Base-by-base conservation (phyloP, 257 asterid genomes). In the Ajuga chamaepitys region DNA sequence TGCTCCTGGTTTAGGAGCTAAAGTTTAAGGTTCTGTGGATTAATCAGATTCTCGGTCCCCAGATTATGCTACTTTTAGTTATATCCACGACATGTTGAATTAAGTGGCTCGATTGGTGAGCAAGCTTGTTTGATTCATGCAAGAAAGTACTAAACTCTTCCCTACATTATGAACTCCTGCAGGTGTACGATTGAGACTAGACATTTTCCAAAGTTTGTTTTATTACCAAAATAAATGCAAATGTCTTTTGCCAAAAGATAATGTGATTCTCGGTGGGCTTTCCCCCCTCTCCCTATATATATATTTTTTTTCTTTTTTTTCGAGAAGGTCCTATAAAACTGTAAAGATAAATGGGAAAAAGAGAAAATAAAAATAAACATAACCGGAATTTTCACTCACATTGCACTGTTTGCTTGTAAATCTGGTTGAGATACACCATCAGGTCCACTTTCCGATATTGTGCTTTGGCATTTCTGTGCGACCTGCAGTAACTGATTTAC, bases 381-480 rank as follows among this genome's bases (percentile, higher is more conserved):
- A 57, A 17, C 20, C 2, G 22, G 21, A 68, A 40, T 38, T 42
- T 59, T 44, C 50, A 84, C 97, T 77, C 82, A 94, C 99, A 94
- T 74, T 70, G 67, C 95, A 75, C 95, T 85, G 82, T 85, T 94
- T 68, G 95, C 83, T 80, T 90, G 97, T 55, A 94, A 74, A 78
- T 90, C 96, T 68, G 87, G 86, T 69, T 82, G 96, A 62, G 96
- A 82, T 65, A 85, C 73, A 18, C 97, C 97, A 38, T 88, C 95
- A 17, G 92, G 82, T 52, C 97, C 97, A 74, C 89, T 82, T 79
- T 94, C 96, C 58, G 97, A 75, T 59, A 94, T 74, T 50, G 97
- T 80, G 81, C 77, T 91, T 50, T 88, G 97, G 81, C 99, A 94
- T 83, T 88, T 90, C 71, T 90, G 96, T 21, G 99, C 99, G 66